Base-by-base conservation (phyloP, 805 yeast species). In the Maudiozyma serrabonitensis region DNA sequence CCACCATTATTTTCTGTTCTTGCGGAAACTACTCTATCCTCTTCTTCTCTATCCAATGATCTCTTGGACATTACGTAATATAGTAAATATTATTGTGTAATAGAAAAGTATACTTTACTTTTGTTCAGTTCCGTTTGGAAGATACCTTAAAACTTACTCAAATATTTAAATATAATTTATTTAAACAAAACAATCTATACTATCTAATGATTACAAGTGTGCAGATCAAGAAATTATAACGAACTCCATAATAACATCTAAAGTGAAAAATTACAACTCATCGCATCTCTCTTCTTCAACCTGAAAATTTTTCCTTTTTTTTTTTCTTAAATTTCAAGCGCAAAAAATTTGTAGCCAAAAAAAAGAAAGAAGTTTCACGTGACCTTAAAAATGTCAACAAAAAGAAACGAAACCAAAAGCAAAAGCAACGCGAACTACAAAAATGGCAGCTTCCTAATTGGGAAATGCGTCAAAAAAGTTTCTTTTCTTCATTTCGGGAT, bases 61-160 rank as follows among this genome's bases (percentile, higher is more conserved):
- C 82, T 73, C 57, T 79, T 79, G n/a, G 81, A 71, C 82, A 78
- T 76, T 43, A 16, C 56, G 26, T 39, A 5, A 35, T 35, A 35
- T 35, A 28, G 8, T 28, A 28, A 28, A 28, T 28, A 28, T 28
- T 28, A 28, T 28, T 28, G 8, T 8, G 8, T 28, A 6, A 28
- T 11, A 28, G 12, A 6, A 28, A 4, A 4, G 6, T 28, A 28
- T 11, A 2, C 32, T 28, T 28, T 28, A 9, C 12, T 11, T 11
- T 28, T 11, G 12, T 28, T 28, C 6, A 8, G 9, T 28, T 6
- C 6, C 12, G 32, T 8, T 4, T 28, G 32, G 32, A 28, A 28
- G 32, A 28, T 28, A 11, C 12, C 6, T 28, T 28, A 11, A 28
- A 28, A 28, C 32, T 28, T 8, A 28, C 32, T 28, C 4, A 28